Conservation (phyloP, 2,329 filamentous ascomycete genomes). For the Capronia coronata region DNA sequence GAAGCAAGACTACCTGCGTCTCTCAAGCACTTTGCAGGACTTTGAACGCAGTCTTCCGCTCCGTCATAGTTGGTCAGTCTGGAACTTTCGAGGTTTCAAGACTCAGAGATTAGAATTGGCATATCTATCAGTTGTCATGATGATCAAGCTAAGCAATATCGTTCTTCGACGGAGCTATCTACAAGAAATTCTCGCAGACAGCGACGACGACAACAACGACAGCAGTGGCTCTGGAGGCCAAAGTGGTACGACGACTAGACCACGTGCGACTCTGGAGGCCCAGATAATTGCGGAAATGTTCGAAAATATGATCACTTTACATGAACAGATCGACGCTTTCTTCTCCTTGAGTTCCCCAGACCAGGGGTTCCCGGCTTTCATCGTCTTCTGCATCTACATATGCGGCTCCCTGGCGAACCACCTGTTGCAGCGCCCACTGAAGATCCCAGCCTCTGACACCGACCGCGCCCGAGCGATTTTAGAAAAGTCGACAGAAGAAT, state of each 20-base stretch:
- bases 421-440: not conserved
- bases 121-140: conserved; percentile 35
- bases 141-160: conserved; percentile 36
- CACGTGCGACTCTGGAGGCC: conserved; percentile 28
- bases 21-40: not conserved
- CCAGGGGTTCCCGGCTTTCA: conserved; percentile 35
- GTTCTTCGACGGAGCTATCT: conserved; percentile 35
- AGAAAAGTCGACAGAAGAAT: not conserved
- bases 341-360: conserved; percentile 29
- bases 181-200: conserved; percentile 13
- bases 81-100: conserved; percentile 37
- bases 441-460: not conserved
- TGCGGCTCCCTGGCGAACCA: conserved; percentile 36
- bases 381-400: conserved; percentile 40
- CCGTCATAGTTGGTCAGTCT: conserved; percentile 34
- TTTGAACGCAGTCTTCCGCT: conserved; percentile 31
- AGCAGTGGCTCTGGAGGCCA: not conserved
- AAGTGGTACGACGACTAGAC: not conserved
- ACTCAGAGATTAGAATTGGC: conserved; percentile 35
- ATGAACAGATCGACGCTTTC: conserved; percentile 36
- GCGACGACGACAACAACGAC: not conserved
- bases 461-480: not conserved
- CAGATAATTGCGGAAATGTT: conserved; percentile 34
- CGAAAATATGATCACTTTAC: conserved; percentile 33
- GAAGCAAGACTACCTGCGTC: not conserved